A percentile compares a stretch with the other conserved stretches of the same genome.
These are phyloP conservation scores for Protomyces arabidopsidicola DNA, from an alignment of 1,139 yeast genomes.

Conservation along the genomic window DNA sequence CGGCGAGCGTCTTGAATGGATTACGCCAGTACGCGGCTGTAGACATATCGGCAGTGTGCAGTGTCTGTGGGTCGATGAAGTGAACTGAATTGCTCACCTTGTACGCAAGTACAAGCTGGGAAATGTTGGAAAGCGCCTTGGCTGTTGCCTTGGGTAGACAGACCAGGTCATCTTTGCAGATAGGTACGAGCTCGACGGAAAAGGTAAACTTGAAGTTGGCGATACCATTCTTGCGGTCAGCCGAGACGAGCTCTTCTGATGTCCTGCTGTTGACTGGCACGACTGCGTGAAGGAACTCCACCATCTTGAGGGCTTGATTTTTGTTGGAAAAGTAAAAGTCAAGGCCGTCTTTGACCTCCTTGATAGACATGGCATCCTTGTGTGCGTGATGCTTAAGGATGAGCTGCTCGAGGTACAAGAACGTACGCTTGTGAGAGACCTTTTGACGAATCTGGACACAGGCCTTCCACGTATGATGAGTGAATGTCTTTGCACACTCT, in stretches of 20 bases:
- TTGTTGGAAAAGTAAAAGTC: constrained; percentile 87
- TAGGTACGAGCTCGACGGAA: constrained; percentile 93
- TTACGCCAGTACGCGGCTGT: constrained; percentile 78
- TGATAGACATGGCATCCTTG: constrained; percentile 85
- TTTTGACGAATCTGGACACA: constrained; percentile 96
- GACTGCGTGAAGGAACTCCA: constrained; percentile 80
- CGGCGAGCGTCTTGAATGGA: constrained; percentile 77
- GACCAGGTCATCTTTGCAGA: constrained; percentile 93
- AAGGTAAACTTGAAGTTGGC: constrained; percentile 84
- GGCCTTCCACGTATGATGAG: constrained; percentile 97
- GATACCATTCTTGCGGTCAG: constrained; percentile 87
- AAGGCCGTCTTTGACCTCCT: constrained; percentile 88
- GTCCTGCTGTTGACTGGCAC: constrained; percentile 82
- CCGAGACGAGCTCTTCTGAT: constrained; percentile 86
- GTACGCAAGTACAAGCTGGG: constrained; percentile 74
- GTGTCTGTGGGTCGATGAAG: constrained; percentile 75
- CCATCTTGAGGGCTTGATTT: constrained; percentile 89
- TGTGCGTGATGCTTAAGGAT: constrained; percentile 92
- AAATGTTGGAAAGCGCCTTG: constrained; percentile 71
- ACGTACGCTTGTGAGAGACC: constrained; percentile 93
- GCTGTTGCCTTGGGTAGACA: constrained; percentile 84
- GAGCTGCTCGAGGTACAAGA: constrained; percentile 87
- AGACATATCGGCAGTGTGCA: constrained; percentile 73
- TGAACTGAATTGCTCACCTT: constrained; percentile 77
- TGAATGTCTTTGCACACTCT: constrained; percentile 94